Percentiles rank a stretch among this genome's conserved stretches.
phyloP scores from a whole-genome alignment of 208 protist species.

The Trypanosoma avium region DNA sequence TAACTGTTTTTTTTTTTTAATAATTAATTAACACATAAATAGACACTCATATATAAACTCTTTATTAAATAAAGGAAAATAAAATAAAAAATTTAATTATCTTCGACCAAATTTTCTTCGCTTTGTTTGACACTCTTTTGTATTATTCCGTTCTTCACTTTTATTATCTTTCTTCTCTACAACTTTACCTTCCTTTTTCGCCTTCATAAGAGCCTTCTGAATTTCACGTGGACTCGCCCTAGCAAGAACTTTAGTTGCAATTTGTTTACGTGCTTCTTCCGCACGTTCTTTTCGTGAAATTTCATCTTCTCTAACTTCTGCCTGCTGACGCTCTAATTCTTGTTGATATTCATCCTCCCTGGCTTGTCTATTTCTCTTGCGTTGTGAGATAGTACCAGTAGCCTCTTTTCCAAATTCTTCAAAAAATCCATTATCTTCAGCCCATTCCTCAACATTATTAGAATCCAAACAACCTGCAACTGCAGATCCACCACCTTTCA shows the following conservation, averaged over 20 bases:
- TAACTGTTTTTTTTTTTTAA: no score
- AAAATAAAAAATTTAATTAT: no score
- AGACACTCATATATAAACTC: no score
- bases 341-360: slow-evolving; percentile 17
- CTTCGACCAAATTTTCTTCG: no score
- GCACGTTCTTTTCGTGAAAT: slow-evolving; percentile 33
- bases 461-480: background rate
- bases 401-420: slow-evolving; percentile 41
- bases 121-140: no score
- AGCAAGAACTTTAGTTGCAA: slow-evolving; percentile 55
- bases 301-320: slow-evolving; percentile 23
- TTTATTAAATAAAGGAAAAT: no score
- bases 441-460: slow-evolving; percentile 53
- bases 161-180: background rate
- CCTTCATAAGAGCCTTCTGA: slow-evolving; percentile 27
- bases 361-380: slow-evolving; percentile 49
- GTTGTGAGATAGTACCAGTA: slow-evolving; percentile 34
- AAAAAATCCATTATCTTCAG: slow-evolving; percentile 69
- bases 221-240: slow-evolving; percentile 70
- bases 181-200: slow-evolving; percentile 1
- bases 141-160: background rate
- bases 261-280: slow-evolving; percentile 51
- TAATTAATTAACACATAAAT: no score
- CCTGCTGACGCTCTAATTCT: slow-evolving; percentile 10
- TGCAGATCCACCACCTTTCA: background rate